These are phyloP conservation scores for Backusella sp. DNA, from an alignment of 192 early-diverging fungal species.

Conservation along the genomic window DNA sequence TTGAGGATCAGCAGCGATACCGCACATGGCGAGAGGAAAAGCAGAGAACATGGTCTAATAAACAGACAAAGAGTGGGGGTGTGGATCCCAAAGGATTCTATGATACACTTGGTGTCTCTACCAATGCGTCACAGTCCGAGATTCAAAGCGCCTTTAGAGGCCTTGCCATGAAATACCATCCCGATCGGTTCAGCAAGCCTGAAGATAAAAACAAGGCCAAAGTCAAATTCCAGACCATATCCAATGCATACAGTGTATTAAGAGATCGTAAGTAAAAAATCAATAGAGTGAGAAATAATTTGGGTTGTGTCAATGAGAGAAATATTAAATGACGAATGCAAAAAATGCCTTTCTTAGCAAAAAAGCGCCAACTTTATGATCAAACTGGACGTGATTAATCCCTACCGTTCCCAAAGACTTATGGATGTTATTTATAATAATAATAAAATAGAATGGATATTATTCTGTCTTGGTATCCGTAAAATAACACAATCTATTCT, in stretches of 20 bases:
- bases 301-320: background rate
- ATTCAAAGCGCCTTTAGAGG: constrained; percentile 55
- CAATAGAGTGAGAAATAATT: background rate
- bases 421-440: background rate
- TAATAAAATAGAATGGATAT: background rate
- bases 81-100: constrained; percentile 48
- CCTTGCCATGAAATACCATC: constrained; percentile 42
- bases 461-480: background rate
- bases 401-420: too few relatives aligned
- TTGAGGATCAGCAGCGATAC: constrained; percentile 33
- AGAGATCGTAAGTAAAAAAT: constrained; percentile 41
- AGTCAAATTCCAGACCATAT: constrained; percentile 50
- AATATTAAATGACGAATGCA: background rate
- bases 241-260: constrained; percentile 49
- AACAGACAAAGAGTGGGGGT: background rate
- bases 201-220: constrained; percentile 49
- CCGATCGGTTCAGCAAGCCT: constrained; percentile 45
- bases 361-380: constrained; percentile 31
- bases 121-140: constrained; percentile 39
- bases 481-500: background rate
- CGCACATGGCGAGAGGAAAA: constrained; percentile 27
- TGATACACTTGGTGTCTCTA: constrained; percentile 34
- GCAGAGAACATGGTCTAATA: background rate
- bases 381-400: constrained; percentile 18
- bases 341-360: constrained; percentile 15